Percentiles rank a stretch among this genome's conserved stretches.
Conservation (phyloP, 192 early-diverging fungal genomes). For the Haplosporangium gracile region DNA sequence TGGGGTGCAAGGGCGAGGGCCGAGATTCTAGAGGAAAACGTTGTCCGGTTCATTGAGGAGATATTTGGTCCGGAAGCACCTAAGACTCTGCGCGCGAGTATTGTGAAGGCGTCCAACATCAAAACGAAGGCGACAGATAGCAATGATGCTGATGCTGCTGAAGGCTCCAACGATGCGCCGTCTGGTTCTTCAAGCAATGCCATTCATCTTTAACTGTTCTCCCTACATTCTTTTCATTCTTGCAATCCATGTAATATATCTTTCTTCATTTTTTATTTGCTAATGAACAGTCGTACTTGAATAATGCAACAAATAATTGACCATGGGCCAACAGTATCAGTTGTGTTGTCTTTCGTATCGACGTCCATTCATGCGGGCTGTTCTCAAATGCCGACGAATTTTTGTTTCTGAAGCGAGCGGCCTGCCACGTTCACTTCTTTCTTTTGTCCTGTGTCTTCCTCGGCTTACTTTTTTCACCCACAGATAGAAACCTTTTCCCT, state of each 20-base stretch:
- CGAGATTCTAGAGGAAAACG: conserved; percentile 66
- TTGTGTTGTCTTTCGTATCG: not conserved
- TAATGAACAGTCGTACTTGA: not conserved
- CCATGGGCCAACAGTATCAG: not conserved
- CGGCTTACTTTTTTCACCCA: not conserved
- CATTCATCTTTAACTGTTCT: not conserved
- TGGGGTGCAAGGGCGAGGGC: conserved; percentile 75
- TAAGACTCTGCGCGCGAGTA: conserved; percentile 20
- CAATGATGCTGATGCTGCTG: not conserved
- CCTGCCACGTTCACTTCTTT: not conserved
- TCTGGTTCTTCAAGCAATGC: not conserved
- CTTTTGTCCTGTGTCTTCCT: not conserved
- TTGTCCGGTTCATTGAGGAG: conserved; percentile 68
- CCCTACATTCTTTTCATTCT: not conserved
- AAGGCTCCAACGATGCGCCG: not conserved
- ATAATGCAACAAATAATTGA: not conserved
- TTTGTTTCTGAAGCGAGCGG: not conserved
- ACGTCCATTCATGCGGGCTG: conserved; percentile 1
- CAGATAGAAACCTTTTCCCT: not conserved
- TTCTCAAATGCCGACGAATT: not conserved
- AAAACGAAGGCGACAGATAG: not conserved
- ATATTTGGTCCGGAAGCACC: conserved; percentile 53
- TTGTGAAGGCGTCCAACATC: conserved; percentile 50
- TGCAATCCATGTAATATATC: not conserved
- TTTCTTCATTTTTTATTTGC: not conserved